phyloP scores from a whole-genome alignment of 2,329 filamentous ascomycete genomes.

The Fulvia fulva region DNA sequence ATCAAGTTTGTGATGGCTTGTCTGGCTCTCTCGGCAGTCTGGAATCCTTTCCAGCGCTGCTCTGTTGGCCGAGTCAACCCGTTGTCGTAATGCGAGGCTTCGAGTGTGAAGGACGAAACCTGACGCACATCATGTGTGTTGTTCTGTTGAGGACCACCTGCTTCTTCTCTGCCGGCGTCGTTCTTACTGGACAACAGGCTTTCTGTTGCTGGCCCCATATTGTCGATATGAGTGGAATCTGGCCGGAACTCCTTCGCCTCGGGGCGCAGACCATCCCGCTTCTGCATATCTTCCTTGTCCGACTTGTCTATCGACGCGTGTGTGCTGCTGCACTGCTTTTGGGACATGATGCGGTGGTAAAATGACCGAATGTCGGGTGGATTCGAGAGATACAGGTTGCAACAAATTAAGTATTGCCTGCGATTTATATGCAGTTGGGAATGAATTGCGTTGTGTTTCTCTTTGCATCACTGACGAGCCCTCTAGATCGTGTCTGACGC shows the following conservation, averaged over 20 bases:
- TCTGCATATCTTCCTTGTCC: neutral
- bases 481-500: too few relatives aligned
- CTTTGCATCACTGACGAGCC: too few relatives aligned
- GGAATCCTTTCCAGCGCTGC: neutral
- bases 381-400: too few relatives aligned
- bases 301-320: neutral
- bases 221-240: neutral
- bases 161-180: too few relatives aligned
- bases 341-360: too few relatives aligned
- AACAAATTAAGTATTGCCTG: too few relatives aligned
- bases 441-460: too few relatives aligned
- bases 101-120: neutral
- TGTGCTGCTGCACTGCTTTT: too few relatives aligned
- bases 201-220: too few relatives aligned
- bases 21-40: neutral
- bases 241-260: neutral
- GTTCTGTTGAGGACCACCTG: neutral
- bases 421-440: too few relatives aligned
- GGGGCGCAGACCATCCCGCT: neutral
- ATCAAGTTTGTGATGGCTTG: neutral
- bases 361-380: too few relatives aligned
- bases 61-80: neutral
- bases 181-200: neutral
- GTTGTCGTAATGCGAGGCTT: neutral
- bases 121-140: neutral